phyloP scores from a whole-genome alignment of 495 filamentous ascomycete genomes.

The Glarea lozoyensis region DNA sequence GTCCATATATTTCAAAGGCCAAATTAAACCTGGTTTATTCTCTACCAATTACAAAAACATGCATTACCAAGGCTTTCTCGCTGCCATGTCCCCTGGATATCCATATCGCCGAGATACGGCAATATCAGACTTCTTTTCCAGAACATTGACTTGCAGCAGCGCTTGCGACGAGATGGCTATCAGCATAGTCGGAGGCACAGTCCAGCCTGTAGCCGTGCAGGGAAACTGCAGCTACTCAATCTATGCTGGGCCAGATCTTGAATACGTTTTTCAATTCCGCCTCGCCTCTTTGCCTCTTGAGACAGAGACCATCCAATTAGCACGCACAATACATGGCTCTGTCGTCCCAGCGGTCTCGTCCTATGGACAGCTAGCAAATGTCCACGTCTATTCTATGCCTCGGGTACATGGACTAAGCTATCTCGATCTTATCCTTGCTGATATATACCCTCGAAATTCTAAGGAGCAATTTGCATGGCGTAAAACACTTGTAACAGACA shows the following conservation, averaged over 20 bases:
- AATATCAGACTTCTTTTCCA: too few species aligned
- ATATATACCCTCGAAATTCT: constrained; percentile 26
- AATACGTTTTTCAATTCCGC: constrained; percentile 35
- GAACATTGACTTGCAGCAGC: too few species aligned
- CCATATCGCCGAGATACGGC: too few species aligned
- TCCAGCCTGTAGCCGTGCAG: constrained; percentile 30
- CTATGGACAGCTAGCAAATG: constrained; percentile 27
- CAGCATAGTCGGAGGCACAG: constrained; percentile 25
- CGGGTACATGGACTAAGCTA: constrained; percentile 28
- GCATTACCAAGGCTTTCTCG: too few species aligned
- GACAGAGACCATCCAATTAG: constrained; percentile 23
- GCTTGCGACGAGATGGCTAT: too few species aligned
- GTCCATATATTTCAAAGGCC: too few species aligned
- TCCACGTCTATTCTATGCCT: constrained; percentile 30
- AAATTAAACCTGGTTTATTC: too few species aligned
- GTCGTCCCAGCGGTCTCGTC: constrained; percentile 26
- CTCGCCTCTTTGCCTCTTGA: constrained; percentile 27
- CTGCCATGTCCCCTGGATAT: too few species aligned
- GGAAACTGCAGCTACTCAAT: constrained; percentile 35
- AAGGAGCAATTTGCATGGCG: constrained; percentile 24
- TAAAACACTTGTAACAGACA: constrained; percentile 24
- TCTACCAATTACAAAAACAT: too few species aligned
- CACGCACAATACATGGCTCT: constrained; percentile 25
- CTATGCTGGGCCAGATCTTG: constrained; percentile 28
- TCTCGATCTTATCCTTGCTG: constrained; percentile 27